Conservation (phyloP, 2,329 filamentous ascomycete genomes). For the Cordyceps pruinosa region DNA sequence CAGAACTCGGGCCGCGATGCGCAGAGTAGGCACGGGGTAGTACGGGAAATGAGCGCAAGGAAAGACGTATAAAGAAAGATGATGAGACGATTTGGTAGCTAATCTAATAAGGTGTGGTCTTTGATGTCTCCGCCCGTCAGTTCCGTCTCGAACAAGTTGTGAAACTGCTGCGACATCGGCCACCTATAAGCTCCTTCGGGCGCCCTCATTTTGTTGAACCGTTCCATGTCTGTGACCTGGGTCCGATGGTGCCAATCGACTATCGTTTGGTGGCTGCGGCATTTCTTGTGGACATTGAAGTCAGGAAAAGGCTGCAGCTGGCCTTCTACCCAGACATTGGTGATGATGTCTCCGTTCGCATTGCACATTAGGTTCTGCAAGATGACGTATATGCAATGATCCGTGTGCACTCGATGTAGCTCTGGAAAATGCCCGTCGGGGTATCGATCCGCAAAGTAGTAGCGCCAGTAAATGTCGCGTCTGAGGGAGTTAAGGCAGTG, state of each 20-base stretch:
- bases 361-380: slow-evolving; percentile 8
- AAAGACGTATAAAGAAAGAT: background rate
- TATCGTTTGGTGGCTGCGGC: background rate
- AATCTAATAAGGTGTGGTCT: background rate
- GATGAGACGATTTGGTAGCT: background rate
- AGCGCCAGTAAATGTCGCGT: slow-evolving; percentile 5
- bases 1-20: background rate
- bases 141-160: slow-evolving; percentile 7
- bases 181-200: background rate
- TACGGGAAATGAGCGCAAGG: no score
- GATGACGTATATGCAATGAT: slow-evolving; percentile 12
- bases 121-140: background rate
- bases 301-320: slow-evolving; percentile 1
- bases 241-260: background rate
- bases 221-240: background rate
- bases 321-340: background rate
- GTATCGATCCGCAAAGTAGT: slow-evolving; percentile 6
- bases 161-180: slow-evolving; percentile 11
- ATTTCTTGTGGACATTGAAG: slow-evolving; percentile 1
- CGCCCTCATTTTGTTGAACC: background rate
- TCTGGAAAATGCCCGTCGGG: slow-evolving; percentile 2
- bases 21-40: background rate
- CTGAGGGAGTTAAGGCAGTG: slow-evolving; percentile 11
- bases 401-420: slow-evolving; percentile 8
- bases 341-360: background rate